Conservation (phyloP, 257 asterid species). For the Jacaranda mimosifolia region DNA sequence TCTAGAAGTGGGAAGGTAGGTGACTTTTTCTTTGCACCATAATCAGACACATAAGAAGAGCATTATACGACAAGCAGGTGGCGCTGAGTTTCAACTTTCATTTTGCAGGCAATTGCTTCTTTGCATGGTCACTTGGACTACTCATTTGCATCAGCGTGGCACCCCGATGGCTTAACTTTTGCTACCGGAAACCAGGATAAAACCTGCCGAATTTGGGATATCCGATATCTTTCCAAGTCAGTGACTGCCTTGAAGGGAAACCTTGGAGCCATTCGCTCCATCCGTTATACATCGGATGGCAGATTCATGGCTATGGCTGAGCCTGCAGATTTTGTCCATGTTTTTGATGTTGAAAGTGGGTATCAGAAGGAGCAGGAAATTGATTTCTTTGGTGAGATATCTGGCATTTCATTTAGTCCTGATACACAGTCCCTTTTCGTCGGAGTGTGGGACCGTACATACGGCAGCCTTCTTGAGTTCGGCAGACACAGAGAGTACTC, state of each 20-base stretch:
- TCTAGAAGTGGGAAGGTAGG: conserved; percentile 79
- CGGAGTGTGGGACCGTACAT: conserved; percentile 95
- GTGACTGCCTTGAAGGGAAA: conserved; percentile 76
- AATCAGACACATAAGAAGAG: neutral
- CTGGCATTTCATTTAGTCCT: conserved; percentile 92
- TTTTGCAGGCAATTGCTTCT: conserved; percentile 60
- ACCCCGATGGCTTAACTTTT: conserved; percentile 80
- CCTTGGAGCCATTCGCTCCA: conserved; percentile 89
- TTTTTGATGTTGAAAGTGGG: conserved; percentile 76
- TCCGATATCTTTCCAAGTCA: conserved; percentile 71
- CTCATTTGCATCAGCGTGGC: conserved; percentile 98
- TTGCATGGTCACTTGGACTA: conserved; percentile 81
- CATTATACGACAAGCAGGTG: neutral
- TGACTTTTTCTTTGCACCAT: conserved; percentile 17
- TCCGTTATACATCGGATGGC: conserved; percentile 90
- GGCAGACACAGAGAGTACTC: conserved; percentile 75
- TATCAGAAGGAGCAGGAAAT: conserved; percentile 84
- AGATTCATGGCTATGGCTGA: conserved; percentile 97
- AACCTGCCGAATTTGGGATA: conserved; percentile 90
- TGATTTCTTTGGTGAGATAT: conserved; percentile 96
- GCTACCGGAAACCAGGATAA: conserved; percentile 98
- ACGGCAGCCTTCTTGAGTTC: conserved; percentile 89
- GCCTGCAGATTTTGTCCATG: conserved; percentile 93
- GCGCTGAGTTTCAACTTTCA: conserved; percentile 3
- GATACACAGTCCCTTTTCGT: conserved; percentile 85